Evolutionary conservation across 2,329 filamentous ascomycete species (phyloP).

Genomic region (Colletotrichum gloeosporioides): DNA sequence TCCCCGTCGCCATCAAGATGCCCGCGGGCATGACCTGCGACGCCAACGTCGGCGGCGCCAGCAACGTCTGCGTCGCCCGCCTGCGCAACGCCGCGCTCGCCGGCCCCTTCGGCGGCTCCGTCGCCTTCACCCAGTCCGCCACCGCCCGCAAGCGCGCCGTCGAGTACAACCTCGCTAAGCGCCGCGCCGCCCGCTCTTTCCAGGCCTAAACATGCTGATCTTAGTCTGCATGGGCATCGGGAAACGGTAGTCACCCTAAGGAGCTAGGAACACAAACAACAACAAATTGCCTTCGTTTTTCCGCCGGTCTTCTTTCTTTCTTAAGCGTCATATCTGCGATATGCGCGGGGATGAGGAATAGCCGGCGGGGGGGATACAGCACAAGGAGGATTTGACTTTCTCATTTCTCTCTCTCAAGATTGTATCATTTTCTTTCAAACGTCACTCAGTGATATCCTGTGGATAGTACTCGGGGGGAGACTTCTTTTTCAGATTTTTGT

Average conservation of each 20-base stretch:
- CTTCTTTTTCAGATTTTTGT: background rate
- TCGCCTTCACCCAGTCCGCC: constrained; percentile 66
- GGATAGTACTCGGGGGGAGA: constrained; percentile 1
- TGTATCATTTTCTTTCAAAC: background rate
- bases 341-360: background rate
- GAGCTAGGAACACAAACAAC: background rate
- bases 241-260: background rate
- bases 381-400: background rate
- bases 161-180: constrained; percentile 50
- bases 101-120: constrained; percentile 71
- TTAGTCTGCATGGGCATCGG: background rate
- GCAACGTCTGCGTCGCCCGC: constrained; percentile 69
- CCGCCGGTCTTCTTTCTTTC: background rate
- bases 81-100: constrained; percentile 66
- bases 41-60: constrained; percentile 60
- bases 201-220: background rate
- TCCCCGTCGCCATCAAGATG: constrained; percentile 69
- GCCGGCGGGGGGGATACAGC: background rate
- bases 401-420: background rate
- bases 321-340: background rate
- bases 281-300: background rate
- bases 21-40: constrained; percentile 70
- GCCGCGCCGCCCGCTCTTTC: constrained; percentile 31
- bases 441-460: constrained; percentile 16
- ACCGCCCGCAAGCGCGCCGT: constrained; percentile 67